Base-by-base conservation (phyloP, 1,284 basidiomycete species). In the Pterula multifida region DNA sequence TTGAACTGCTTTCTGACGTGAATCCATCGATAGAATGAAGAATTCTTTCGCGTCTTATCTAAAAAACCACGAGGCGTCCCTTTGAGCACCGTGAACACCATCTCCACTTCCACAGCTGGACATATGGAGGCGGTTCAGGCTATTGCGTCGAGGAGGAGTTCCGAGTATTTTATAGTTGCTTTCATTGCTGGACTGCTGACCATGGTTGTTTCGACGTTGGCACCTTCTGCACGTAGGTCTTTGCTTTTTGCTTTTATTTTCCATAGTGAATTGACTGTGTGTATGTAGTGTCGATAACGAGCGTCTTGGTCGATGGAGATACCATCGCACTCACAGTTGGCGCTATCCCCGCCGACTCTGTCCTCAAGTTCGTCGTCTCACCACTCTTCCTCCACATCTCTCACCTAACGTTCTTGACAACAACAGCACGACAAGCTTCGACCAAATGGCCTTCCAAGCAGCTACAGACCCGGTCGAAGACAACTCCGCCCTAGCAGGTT, bases 91-190 rank as follows among this genome's bases (percentile, higher is more conserved):
- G 36, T 62, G 26, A 62, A 62, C 23, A 35, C 46, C 24, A 57
- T 62, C 19, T 62, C 63, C 3, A 56, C 24, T 25, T 56, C 61
- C 3, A 49, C 63, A 2, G 64, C 58, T 21, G 60, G 60, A 24
- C 19, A 45, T 1, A n/a, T 50, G 2, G 54, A 61, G 11, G 48
- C 39, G 36, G 22, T 60, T 6, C 6, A 49, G 21, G 54, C 55
- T 3, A 50, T 60, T 17, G 53, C 55, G 50, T 53, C 19, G 12
- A 50, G 48, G 0, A 32, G 45, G 2, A 63, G 63, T n/a, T 62
- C 63, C 3, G 54, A 51, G 9, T 55, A 63, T 47, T 64, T 62
- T 47, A 48, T 53, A 36, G 50, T 60, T 22, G 60, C 55, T 23
- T 44, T 55, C 6, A 9, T 57, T 2, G 53, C 57, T 23, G 54